Evolutionary conservation across 768 basidiomycete species (phyloP).

Genomic region (Termitomyces titanicus): DNA sequence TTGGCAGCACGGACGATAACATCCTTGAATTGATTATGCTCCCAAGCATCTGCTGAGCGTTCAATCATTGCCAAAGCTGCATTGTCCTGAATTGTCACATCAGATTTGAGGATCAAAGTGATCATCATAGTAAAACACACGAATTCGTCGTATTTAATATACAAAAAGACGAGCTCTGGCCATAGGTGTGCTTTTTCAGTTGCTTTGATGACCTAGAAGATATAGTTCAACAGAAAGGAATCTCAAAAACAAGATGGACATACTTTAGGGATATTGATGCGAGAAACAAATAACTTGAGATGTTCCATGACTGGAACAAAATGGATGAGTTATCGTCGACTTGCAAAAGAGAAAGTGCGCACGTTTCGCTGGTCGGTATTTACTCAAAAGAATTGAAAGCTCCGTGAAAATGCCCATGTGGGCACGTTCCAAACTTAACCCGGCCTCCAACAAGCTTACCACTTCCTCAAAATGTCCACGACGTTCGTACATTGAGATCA

Average conservation of each 20-base stretch:
- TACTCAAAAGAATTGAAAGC: slow-evolving; percentile 87
- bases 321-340: background rate
- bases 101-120: background rate
- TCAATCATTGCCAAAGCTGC: slow-evolving; percentile 99
- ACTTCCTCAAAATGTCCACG: slow-evolving; percentile 95
- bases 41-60: slow-evolving; percentile 97
- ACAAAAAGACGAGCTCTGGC: slow-evolving; percentile 97
- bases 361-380: slow-evolving; percentile 93
- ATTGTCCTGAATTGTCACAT: slow-evolving; percentile 62
- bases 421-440: slow-evolving; percentile 92
- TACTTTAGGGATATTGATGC: slow-evolving; percentile 97
- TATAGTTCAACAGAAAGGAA: background rate
- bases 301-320: slow-evolving; percentile 87
- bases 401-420: slow-evolving; percentile 99
- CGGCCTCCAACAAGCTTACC: slow-evolving; percentile 87
- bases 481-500: slow-evolving; percentile 84
- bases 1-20: slow-evolving; percentile 95
- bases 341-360: slow-evolving; percentile 25
- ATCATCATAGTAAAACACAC: slow-evolving; percentile 35
- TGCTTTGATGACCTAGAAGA: slow-evolving; percentile 78
- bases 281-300: slow-evolving; percentile 90
- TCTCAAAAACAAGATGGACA: background rate
- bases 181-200: slow-evolving; percentile 96
- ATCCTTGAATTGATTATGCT: slow-evolving; percentile 99
- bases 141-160: slow-evolving; percentile 97